These are phyloP conservation scores for Corchorus olitorius DNA, from an alignment of 345 rosid genomes.

Conservation along the genomic window DNA sequence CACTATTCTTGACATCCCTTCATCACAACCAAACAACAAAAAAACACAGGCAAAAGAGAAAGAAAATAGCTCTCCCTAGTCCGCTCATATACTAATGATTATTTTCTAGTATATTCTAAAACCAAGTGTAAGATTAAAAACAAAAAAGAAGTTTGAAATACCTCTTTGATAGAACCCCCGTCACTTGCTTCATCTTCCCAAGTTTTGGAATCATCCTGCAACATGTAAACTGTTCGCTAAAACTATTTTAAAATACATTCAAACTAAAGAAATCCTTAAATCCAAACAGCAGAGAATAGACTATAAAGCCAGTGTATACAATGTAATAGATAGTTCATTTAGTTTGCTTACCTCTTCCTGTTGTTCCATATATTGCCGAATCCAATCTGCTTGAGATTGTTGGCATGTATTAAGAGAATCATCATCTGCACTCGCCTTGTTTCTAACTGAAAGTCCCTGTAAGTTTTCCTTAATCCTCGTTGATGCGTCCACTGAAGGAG, in stretches of 20 bases:
- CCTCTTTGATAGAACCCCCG: constrained; percentile 47
- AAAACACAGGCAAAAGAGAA: background rate
- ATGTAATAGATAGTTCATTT: background rate
- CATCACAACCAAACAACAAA: constrained; percentile 5
- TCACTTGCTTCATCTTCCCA: constrained; percentile 71
- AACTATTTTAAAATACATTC: background rate
- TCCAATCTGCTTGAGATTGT: constrained; percentile 90
- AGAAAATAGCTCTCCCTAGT: background rate
- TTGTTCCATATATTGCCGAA: constrained; percentile 76
- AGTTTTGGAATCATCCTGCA: constrained; percentile 59
- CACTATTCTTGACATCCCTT: background rate
- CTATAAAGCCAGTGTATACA: background rate
- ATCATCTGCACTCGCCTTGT: constrained; percentile 48
- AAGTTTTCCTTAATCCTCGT: constrained; percentile 36
- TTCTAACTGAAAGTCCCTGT: constrained; percentile 47
- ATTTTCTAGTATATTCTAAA: background rate
- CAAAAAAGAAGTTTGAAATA: constrained; percentile 21
- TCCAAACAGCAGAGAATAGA: background rate
- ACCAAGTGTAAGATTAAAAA: background rate
- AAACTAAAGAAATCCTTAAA: background rate
- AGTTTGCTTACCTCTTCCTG: constrained; percentile 70
- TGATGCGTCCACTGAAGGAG: constrained; percentile 42
- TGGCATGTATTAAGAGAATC: constrained; percentile 52
- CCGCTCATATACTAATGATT: background rate
- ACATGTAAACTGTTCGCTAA: background rate